Conservation (phyloP, 352 stramenopile genomes). For the Phytopythium mirpurense region DNA sequence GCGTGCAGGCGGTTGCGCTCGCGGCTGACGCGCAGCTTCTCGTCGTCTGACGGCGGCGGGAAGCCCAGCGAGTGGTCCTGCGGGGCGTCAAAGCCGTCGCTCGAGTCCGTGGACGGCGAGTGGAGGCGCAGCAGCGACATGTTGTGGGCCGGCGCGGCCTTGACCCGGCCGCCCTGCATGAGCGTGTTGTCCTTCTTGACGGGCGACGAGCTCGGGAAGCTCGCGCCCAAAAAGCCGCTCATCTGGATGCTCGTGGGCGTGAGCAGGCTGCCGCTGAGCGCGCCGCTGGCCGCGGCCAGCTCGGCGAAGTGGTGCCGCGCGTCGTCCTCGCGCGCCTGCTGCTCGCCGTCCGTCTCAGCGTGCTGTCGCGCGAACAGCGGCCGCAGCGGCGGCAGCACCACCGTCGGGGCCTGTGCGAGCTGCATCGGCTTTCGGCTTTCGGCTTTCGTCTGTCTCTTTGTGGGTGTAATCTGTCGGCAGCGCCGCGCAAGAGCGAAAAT, state of each 20-base stretch:
- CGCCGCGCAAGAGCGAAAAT: slow-evolving; percentile 5
- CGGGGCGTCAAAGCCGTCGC: slow-evolving; percentile 1
- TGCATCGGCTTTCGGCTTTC: slow-evolving; percentile 17
- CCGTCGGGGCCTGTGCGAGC: slow-evolving; percentile 22
- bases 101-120: slow-evolving; percentile 27
- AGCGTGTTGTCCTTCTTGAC: slow-evolving; percentile 45
- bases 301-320: slow-evolving; percentile 11
- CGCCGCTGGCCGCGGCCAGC: slow-evolving; percentile 3
- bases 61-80: background rate
- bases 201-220: slow-evolving; percentile 54
- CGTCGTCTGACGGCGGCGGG: slow-evolving; percentile 28
- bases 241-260: slow-evolving; percentile 54
- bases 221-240: slow-evolving; percentile 15
- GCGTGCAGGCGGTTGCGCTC: slow-evolving; percentile 74
- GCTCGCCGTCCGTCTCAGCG: slow-evolving; percentile 18
- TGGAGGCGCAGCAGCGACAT: slow-evolving; percentile 38
- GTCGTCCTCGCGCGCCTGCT: slow-evolving; percentile 23
- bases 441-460: slow-evolving; percentile 7
- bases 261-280: slow-evolving; percentile 20
- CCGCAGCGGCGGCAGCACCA: slow-evolving; percentile 53
- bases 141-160: slow-evolving; percentile 5
- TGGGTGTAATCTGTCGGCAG: background rate
- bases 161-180: slow-evolving; percentile 9
- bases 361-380: slow-evolving; percentile 42
- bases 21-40: slow-evolving; percentile 66